phyloP scores from a whole-genome alignment of 2,329 filamentous ascomycete genomes.

The Alternaria ventricosa region DNA sequence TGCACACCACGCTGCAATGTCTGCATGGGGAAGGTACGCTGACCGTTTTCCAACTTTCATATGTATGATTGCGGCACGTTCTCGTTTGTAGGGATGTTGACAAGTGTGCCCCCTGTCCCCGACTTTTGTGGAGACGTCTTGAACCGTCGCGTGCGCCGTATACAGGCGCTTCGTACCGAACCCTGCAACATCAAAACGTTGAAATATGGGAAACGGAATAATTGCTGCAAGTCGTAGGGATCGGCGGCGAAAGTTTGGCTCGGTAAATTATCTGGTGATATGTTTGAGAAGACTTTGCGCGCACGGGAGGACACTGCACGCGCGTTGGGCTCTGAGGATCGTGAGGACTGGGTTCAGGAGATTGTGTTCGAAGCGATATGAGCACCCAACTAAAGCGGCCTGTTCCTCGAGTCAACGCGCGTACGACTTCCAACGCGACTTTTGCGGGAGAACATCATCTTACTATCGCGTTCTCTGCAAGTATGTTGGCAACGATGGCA shows the following conservation, averaged over 20 bases:
- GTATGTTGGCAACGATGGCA: neutral
- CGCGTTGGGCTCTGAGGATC: neutral
- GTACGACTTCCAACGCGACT: neutral
- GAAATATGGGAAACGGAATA: neutral
- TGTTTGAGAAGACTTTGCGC: neutral
- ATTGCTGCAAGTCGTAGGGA: neutral
- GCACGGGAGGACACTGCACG: neutral
- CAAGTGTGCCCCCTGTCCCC: neutral
- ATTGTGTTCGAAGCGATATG: neutral
- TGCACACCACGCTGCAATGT: neutral
- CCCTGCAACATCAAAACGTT: neutral
- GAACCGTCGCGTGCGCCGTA: neutral
- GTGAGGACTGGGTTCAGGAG: neutral
- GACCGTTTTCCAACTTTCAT: neutral
- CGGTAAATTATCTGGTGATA: neutral
- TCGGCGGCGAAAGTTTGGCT: neutral
- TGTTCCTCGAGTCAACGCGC: neutral
- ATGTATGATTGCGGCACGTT: neutral
- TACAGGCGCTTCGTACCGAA: neutral
- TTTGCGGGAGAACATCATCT: neutral
- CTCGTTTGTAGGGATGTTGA: neutral
- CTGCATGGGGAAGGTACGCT: neutral
- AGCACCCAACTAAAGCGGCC: neutral
- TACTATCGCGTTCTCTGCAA: neutral
- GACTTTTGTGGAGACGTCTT: neutral